Percentiles rank a stretch among this genome's conserved stretches.
These are phyloP conservation scores for Coniferiporia weirii DNA, from an alignment of 1,284 basidiomycete genomes.

Conservation along the genomic window DNA sequence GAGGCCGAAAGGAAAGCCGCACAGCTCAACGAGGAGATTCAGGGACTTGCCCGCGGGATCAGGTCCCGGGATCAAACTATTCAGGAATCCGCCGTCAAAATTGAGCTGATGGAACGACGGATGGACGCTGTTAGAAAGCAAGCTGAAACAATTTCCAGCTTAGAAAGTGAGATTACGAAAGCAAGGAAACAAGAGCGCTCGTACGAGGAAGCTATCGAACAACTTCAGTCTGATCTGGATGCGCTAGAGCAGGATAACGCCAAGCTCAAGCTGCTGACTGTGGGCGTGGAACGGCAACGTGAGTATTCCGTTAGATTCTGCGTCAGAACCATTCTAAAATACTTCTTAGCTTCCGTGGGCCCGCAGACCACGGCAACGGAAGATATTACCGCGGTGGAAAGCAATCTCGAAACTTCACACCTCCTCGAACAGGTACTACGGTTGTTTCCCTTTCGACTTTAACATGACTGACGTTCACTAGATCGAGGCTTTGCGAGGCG, in stretches of 20 bases:
- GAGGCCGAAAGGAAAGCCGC: constrained; percentile 87
- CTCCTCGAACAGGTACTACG: constrained; percentile 72
- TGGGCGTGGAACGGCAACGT: constrained; percentile 64
- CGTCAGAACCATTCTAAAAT: constrained; percentile 16
- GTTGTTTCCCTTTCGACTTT: neutral
- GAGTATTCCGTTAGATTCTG: constrained; percentile 21
- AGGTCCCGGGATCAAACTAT: constrained; percentile 84
- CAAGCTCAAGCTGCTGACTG: constrained; percentile 67
- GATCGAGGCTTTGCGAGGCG: constrained; percentile 87
- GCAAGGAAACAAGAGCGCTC: constrained; percentile 82
- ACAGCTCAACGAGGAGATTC: constrained; percentile 85
- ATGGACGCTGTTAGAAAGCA: constrained; percentile 89
- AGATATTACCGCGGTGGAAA: constrained; percentile 54
- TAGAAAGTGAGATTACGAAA: constrained; percentile 79
- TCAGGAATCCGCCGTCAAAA: constrained; percentile 88
- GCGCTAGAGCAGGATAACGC: constrained; percentile 81
- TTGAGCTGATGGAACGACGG: constrained; percentile 90
- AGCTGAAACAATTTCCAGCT: constrained; percentile 75
- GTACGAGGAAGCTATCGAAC: constrained; percentile 91
- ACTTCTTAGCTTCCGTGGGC: constrained; percentile 27
- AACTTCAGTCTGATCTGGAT: constrained; percentile 87
- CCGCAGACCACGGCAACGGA: constrained; percentile 55
- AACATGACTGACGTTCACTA: constrained; percentile 29
- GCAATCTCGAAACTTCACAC: constrained; percentile 79
- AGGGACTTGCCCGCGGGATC: constrained; percentile 79